Evolutionary conservation across 2,329 filamentous ascomycete genomes (phyloP), one percentile per base, ranked within the genome.

Genomic region (Chaetothyriales sp.): DNA sequence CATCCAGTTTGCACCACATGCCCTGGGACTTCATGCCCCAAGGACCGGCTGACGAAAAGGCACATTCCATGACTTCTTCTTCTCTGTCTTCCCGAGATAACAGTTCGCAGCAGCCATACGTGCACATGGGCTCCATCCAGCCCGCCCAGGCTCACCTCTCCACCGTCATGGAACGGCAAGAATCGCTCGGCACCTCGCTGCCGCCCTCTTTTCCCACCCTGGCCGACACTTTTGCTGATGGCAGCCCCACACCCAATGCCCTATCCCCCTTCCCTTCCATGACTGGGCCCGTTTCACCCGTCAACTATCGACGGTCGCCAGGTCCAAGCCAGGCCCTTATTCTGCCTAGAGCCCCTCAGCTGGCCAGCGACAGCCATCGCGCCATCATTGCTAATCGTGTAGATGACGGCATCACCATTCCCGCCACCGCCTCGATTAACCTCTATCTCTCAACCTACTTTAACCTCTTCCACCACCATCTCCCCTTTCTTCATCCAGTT

Each of bases 381-480:
- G 83, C 83, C 63, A 87, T 96, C 55, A 73, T 94, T 60, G 90
- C 96, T 65, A 81, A 76, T 58, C 86, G 95, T 62, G 81, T 82
- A 62, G 81, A 84, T 45, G 87, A 93, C 51, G 88, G 85, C 52
- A 95, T 96, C 75, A 84, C 87, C 57, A 77, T 96, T 45, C 92
- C 92, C 5, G 82, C 77, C 58, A 76, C 88, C 36, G 76, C 80
- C 36, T 84, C 86, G 2, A 71, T 96, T 65, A 96, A 98, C 70
- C 80, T 88, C 56, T 95, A 95, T 67, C 73, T 98, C 55, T 86
- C 88, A 53, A 95, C 90, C 1, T 98, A 96, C 73, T 98, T 96
- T 68, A 88, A 86, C 65, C 74, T 95, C 62, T 98, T 96, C 70
- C 92, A 98, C 64, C 92, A 95, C 62, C 92, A 98, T 64, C 70